Conservation (phyloP, 2,329 filamentous ascomycete species). For the Xylariaceae sp. region DNA sequence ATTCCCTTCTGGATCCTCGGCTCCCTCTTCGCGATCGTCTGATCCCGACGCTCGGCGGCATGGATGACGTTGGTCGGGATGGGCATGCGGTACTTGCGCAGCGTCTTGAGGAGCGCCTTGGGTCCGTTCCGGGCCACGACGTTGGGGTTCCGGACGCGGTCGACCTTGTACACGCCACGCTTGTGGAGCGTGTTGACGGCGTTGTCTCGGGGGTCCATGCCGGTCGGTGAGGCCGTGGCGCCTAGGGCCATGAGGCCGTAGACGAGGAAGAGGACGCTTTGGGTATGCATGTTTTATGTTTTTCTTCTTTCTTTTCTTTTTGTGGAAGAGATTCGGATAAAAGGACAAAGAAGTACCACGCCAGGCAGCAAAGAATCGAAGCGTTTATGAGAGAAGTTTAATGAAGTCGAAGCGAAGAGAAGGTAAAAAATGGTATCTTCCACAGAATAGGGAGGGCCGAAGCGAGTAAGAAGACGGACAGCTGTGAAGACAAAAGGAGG, state of each 20-base stretch:
- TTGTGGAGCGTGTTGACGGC: slow-evolving; percentile 28
- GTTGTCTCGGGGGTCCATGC: too few species aligned
- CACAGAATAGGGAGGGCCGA: too few species aligned
- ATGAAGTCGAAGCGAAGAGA: not conserved
- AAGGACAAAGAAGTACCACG: slow-evolving; percentile 19
- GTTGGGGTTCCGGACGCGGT: slow-evolving; percentile 28
- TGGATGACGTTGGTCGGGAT: slow-evolving; percentile 24
- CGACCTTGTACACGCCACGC: slow-evolving; percentile 30
- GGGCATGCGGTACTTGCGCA: slow-evolving; percentile 31
- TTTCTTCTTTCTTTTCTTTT: too few species aligned
- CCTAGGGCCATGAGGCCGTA: slow-evolving; percentile 25
- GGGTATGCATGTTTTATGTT: slow-evolving; percentile 24
- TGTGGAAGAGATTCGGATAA: too few species aligned
- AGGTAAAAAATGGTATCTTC: too few species aligned
- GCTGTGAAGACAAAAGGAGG: too few species aligned
- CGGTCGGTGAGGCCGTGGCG: slow-evolving; percentile 23
- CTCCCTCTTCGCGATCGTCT: slow-evolving; percentile 27
- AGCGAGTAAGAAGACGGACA: too few species aligned
- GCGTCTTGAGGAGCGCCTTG: slow-evolving; percentile 27
- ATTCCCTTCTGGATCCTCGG: slow-evolving; percentile 19
- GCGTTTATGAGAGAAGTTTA: slow-evolving; percentile 2
- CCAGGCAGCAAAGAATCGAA: slow-evolving; percentile 22
- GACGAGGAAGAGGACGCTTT: slow-evolving; percentile 22
- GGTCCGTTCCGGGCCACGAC: slow-evolving; percentile 28
- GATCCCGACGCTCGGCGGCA: slow-evolving; percentile 19